Base-by-base conservation (phyloP, 192 early-diverging fungal genomes). In the Pilaira anomala region DNA sequence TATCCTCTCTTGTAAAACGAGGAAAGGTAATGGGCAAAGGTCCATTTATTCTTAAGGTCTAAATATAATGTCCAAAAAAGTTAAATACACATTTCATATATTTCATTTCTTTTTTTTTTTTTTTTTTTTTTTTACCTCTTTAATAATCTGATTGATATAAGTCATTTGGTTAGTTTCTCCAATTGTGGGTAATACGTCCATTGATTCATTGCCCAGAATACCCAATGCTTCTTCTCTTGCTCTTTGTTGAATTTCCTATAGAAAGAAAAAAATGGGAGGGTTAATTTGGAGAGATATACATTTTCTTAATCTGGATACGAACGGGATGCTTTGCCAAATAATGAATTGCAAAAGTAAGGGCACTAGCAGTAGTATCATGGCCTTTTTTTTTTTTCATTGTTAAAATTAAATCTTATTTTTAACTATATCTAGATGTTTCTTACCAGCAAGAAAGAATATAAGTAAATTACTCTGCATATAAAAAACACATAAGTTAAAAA, bases 361-460 rank as follows among this genome's bases (percentile, higher is more conserved):
- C 62, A 42, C 49, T 18, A 3, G 68, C 44, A 49, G 68, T 70
- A 14, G 68, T 70, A 28, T 70, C 68, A 44, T 70, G 68, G 7
- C 61, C 60, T 57, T 22, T 9, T 28, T 79, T 64, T 5, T 5
- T 7, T 3, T 24, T 14, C 42, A 28, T 40, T 65, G 57, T n/a
- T 79, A 68, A 45, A 33, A 33, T 3, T 7, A 33, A 33, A 5
- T 33, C 7, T 9, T 29, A 28, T 30, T 42, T 19, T 12, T 61
- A 42, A 19, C 12, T 61, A 2, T 48, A 48, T 16, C 28, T 28
- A n/a, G 30, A 6, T n/a, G n/a, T 63, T 9, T 45, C 25, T 49
- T 56, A 33, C 83, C 83, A 42, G 83, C 83, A 29, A 84, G 71
- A 71, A 77, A 84, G 74, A 82, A 82, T 12, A 22, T 14, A 46